Base-by-base conservation (phyloP, 2,329 filamentous ascomycete species). In the Aspergillus ochraceus region DNA sequence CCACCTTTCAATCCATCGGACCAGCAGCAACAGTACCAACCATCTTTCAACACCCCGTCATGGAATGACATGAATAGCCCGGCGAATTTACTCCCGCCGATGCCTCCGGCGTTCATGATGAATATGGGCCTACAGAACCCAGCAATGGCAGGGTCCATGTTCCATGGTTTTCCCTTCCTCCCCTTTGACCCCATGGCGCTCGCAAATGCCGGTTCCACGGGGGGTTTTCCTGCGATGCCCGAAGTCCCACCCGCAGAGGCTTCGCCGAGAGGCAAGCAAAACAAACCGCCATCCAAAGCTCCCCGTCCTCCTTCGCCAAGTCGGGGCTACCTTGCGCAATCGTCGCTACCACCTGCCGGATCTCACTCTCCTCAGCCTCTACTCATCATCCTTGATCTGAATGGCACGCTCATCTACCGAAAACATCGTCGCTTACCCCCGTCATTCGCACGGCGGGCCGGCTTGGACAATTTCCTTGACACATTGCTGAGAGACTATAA, bases 341-440 rank as follows among this genome's bases (percentile, higher is more conserved):
- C 89, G 2, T 71, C 77, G 4, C 66, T 77, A 14, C 67, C 77
- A 0, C 81, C 86, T 0, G 68, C 72, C 29, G 64, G 65, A 17
- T 75, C 84, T 3, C 45, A 74, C 0, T 54, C 74, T 1, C 84
- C 88, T 1, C 85, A 86, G 46, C 84, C 84, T 17, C 83, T 97
- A 36, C 86, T 99, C 22, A 81, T 99, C 54, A 85, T 98, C 51
- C 85, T 98, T 62, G 95, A 99, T 76, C 85, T 99, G 42, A 99
- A 98, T 74, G 95, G 95, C 63, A 97, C 94, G 0, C 83, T 99
- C 1, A 84, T 98, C 60, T 83, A 85, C 77, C 89, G 95, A 5
- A 88, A 87, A 9, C 81, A 80, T 55, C 79, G 80, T 50, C 73
- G 72, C 26, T 69, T 77, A 1, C 80, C 82, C 3, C 82, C 80